phyloP scores from a whole-genome alignment of 139 green algal genomes.

The Chlorella ohadii region DNA sequence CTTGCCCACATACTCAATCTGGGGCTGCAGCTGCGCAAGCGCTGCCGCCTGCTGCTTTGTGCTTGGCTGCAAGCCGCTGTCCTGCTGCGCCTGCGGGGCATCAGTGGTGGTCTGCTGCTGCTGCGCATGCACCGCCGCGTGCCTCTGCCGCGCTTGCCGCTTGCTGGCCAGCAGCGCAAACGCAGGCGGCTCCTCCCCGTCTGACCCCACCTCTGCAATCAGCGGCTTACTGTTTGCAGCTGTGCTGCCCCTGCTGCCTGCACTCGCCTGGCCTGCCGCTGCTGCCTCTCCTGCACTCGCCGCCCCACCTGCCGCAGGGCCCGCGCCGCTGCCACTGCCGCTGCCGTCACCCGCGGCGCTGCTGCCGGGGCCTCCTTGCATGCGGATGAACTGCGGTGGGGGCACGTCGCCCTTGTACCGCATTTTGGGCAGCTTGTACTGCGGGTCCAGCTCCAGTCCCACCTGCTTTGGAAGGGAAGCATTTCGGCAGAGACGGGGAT shows the following conservation, averaged over 20 bases:
- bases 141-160: conserved; percentile 9
- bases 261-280: neutral
- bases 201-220: neutral
- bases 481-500: neutral
- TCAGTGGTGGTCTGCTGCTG: neutral
- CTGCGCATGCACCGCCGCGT: neutral
- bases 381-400: conserved; percentile 42
- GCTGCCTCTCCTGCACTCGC: neutral
- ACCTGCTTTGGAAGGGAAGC: conserved; percentile 52
- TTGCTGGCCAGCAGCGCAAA: conserved; percentile 22
- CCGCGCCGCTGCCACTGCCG: too few relatives aligned
- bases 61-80: neutral
- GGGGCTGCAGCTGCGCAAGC: neutral
- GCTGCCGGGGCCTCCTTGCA: neutral
- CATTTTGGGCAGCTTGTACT: conserved; percentile 87
- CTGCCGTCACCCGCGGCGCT: too few relatives aligned
- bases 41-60: neutral
- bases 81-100: neutral
- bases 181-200: neutral
- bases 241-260: neutral
- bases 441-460: conserved; percentile 61
- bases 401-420: conserved; percentile 76
- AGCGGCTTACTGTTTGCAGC: neutral
- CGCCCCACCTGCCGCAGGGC: neutral
- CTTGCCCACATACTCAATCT: neutral